A percentile compares a stretch with the other conserved stretches of the same genome.
These are phyloP conservation scores for Ceratobasidium sp. DNA, from an alignment of 1,284 basidiomycete genomes.

Conservation along the genomic window DNA sequence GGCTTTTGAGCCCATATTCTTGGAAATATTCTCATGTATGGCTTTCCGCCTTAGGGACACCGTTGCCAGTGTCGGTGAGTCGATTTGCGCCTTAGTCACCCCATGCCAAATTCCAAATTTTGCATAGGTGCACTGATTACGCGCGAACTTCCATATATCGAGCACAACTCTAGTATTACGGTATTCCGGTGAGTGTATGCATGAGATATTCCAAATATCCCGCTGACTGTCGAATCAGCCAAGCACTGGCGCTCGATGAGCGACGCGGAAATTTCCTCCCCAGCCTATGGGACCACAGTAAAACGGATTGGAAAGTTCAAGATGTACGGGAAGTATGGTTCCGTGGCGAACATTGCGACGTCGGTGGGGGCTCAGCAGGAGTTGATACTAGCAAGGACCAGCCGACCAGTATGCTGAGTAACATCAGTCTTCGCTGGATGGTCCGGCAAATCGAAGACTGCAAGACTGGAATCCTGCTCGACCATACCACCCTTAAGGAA, in stretches of 20 bases:
- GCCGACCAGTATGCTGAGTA: constrained; percentile 22
- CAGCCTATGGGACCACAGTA: constrained; percentile 34
- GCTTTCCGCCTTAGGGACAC: neutral
- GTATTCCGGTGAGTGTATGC: neutral
- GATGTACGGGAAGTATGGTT: constrained; percentile 39
- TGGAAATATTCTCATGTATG: neutral
- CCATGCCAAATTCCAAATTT: no score
- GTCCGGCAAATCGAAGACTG: constrained; percentile 36
- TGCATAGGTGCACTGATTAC: neutral
- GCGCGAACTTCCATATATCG: neutral
- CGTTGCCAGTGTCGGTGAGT: neutral
- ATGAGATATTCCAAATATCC: no score
- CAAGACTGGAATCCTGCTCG: constrained; percentile 38
- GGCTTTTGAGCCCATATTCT: no score
- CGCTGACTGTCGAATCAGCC: no score
- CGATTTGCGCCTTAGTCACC: no score
- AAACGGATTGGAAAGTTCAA: neutral
- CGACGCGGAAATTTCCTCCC: constrained; percentile 45
- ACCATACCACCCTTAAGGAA: constrained; percentile 15
- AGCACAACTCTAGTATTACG: neutral
- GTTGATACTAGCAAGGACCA: neutral
- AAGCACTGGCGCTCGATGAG: constrained; percentile 47
- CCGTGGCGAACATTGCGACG: constrained; percentile 36
- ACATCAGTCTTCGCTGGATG: constrained; percentile 39
- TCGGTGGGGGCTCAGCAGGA: constrained; percentile 36